These are phyloP conservation scores for Podospora pseudoanserina DNA, from an alignment of 495 filamentous ascomycete genomes.

Conservation along the genomic window DNA sequence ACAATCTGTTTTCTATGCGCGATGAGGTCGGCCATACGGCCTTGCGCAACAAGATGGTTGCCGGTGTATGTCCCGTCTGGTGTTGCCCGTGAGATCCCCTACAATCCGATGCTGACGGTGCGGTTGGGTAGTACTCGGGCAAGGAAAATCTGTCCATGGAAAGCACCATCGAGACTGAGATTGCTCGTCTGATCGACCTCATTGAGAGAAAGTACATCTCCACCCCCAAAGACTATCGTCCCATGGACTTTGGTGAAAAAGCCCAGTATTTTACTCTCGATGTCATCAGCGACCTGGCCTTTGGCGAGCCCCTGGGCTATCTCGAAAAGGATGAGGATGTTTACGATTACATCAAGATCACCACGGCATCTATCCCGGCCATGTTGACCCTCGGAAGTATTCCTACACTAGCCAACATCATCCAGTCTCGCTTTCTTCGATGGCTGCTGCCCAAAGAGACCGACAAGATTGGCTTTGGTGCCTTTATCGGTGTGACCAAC, in stretches of 20 bases:
- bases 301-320: conserved; percentile 33
- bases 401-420: conserved; percentile 7
- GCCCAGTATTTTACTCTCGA: conserved; percentile 58
- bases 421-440: conserved; percentile 7
- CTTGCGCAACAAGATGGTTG: conserved; percentile 30
- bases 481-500: conserved; percentile 26
- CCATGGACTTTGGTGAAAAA: conserved; percentile 52
- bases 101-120: not conserved
- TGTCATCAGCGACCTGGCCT: conserved; percentile 42
- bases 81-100: not conserved
- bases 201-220: conserved; percentile 50
- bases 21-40: conserved; percentile 28
- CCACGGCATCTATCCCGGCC: conserved; percentile 14
- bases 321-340: conserved; percentile 29
- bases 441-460: conserved; percentile 15
- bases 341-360: conserved; percentile 25
- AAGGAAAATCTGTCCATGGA: conserved; percentile 45
- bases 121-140: conserved; percentile 23
- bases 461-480: conserved; percentile 14
- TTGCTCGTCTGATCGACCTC: conserved; percentile 38
- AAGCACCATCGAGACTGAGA: conserved; percentile 46
- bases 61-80: conserved; percentile 24
- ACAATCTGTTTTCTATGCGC: conserved; percentile 36
- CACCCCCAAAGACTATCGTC: conserved; percentile 41
- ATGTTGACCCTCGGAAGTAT: conserved; percentile 12